Evolutionary conservation across 345 rosid genomes (phyloP), one percentile per base, ranked within the genome.

Genomic region (Lumnitzera racemosa): DNA sequence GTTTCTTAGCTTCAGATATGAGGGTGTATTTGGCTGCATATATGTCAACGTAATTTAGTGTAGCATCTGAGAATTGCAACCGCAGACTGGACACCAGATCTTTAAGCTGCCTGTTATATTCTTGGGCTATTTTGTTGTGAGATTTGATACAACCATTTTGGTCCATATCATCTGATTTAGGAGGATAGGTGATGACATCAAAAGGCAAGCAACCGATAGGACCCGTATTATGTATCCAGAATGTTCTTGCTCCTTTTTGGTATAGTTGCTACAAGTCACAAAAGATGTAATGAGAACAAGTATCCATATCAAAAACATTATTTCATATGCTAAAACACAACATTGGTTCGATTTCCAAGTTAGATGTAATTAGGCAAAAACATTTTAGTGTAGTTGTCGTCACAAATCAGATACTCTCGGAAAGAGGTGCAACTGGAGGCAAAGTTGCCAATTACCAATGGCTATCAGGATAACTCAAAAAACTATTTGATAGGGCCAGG

Each of bases 231-330:
- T 68, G 72, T 51, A 62, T 68, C 72, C 67, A 62, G 63, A 81
- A 81, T 53, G 79, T 57, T 73, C 84, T 74, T 59, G 82, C 89
- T 61, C 86, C 84, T 70, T 68, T 65, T 46, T 64, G 47, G 49
- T 83, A 78, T 29, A 83, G 41, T 5, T 41, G 6, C 72, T 69
- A 63, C 15, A 53, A 53, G 43, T 36, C 56, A 53, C 5, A 16
- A 23, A 20, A 53, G 5, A 36, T 4, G 43, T 9, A 36, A 5
- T 7, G 1, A 36, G 43, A 36, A 36, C 3, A 16, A 17, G 5
- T 11, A 15, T 15, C 9, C 0, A 52, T 52, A n/a, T n/a, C 20
- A 24, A n/a, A 52, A 49, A 25, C 20, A 11, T 52, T 17, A 52
- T 11, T 13, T 52, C 24, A 13, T 24, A 52, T 24, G 20, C 8